These are phyloP conservation scores for Crithidia expoeki DNA, from an alignment of 208 protist genomes.

Conservation along the genomic window DNA sequence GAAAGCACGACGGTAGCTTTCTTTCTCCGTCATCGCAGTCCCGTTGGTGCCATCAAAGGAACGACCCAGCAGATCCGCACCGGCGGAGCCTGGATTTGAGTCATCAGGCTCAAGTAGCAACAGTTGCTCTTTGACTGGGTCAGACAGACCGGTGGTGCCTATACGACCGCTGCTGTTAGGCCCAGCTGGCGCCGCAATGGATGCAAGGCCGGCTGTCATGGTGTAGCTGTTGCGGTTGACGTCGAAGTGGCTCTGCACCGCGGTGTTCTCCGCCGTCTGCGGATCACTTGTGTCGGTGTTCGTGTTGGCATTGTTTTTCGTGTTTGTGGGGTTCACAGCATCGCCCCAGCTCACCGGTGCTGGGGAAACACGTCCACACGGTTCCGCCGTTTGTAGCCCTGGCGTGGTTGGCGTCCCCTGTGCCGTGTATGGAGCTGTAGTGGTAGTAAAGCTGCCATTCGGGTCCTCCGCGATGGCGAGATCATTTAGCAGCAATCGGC, in stretches of 20 bases:
- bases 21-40: constrained; percentile 14
- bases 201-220: constrained; percentile 11
- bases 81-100: background rate
- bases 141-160: background rate
- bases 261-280: constrained; percentile 6
- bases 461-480: constrained; percentile 16
- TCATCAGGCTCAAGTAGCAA: constrained; percentile 9
- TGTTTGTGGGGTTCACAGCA: background rate
- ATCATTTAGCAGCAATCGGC: constrained; percentile 14
- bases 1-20: constrained; percentile 48
- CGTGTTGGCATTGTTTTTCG: background rate
- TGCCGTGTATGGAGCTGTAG: constrained; percentile 13
- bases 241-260: constrained; percentile 13
- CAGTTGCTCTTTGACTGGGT: constrained; percentile 9
- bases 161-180: background rate
- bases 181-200: constrained; percentile 5
- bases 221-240: constrained; percentile 21
- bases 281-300: background rate
- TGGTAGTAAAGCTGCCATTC: constrained; percentile 10
- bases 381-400: constrained; percentile 9
- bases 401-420: constrained; percentile 12
- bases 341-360: background rate
- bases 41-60: constrained; percentile 17
- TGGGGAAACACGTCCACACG: background rate
- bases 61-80: constrained; percentile 8